Conservation (phyloP, 2,329 filamentous ascomycete species). For the Triangularia verruculosa region DNA sequence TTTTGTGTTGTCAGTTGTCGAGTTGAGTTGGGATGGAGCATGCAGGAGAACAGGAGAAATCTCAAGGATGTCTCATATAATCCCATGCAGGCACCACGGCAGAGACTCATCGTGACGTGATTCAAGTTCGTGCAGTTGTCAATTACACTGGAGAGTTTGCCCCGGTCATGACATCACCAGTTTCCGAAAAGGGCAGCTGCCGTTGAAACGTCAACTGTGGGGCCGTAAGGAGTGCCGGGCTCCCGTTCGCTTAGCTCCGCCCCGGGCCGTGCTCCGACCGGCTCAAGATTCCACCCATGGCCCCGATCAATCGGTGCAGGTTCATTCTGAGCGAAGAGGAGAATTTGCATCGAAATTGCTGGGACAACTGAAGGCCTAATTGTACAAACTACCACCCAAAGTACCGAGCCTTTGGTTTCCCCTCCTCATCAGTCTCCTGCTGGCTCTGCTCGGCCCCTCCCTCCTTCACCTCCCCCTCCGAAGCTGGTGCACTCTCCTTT, state of each 20-base stretch:
- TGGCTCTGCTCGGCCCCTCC: background rate
- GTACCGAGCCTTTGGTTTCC: background rate
- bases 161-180: constrained; percentile 5
- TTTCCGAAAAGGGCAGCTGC: background rate
- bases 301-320: too few relatives aligned
- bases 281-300: too few relatives aligned
- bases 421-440: background rate
- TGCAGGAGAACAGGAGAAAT: background rate
- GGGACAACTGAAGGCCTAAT: too few relatives aligned
- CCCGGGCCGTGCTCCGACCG: background rate
- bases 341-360: too few relatives aligned
- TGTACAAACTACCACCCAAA: too few relatives aligned
- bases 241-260: background rate
- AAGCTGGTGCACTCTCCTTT: background rate
- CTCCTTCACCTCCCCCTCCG: background rate
- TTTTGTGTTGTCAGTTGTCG: background rate
- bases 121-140: background rate
- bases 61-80: background rate
- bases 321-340: too few relatives aligned
- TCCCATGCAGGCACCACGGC: background rate
- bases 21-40: background rate
- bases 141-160: background rate
- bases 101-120: constrained; percentile 1
- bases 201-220: background rate
- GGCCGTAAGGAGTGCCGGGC: background rate